A percentile compares a stretch with the other conserved stretches of the same genome.
Evolutionary conservation across 345 rosid species (phyloP).

Genomic region (Noccaea bulbosa): DNA sequence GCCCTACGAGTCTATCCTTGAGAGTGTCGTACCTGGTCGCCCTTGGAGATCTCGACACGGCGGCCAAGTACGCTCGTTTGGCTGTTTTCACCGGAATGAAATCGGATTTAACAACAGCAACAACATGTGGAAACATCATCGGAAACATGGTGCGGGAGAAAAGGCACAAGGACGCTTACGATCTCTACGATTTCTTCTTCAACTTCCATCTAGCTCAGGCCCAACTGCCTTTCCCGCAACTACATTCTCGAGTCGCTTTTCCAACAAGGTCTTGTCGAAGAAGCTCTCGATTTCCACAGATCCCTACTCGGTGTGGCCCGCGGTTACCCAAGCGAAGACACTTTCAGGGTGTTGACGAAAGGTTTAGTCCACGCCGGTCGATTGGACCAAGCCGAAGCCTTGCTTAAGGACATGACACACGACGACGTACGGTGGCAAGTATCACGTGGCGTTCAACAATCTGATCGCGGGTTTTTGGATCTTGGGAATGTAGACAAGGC

Average conservation of each 20-base stretch:
- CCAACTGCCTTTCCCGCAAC: not conserved
- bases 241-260: not conserved
- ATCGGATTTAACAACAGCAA: not conserved
- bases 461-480: no score
- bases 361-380: no score
- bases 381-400: no score
- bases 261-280: not conserved
- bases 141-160: not conserved
- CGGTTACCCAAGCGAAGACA: not conserved
- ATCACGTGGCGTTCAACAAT: no score
- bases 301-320: not conserved
- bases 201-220: not conserved
- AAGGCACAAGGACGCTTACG: not conserved
- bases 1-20: not conserved
- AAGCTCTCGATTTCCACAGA: not conserved
- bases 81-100: not conserved
- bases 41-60: not conserved
- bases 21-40: not conserved
- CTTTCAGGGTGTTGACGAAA: not conserved
- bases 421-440: no score
- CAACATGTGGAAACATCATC: constrained; percentile 1
- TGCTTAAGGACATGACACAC: not conserved
- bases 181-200: constrained; percentile 14
- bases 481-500: no score
- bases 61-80: constrained; percentile 10